Evolutionary conservation across 202 grass and related monocot genomes (phyloP), one percentile per base, ranked within the genome.

Genomic region (Brachypodium distachyon): DNA sequence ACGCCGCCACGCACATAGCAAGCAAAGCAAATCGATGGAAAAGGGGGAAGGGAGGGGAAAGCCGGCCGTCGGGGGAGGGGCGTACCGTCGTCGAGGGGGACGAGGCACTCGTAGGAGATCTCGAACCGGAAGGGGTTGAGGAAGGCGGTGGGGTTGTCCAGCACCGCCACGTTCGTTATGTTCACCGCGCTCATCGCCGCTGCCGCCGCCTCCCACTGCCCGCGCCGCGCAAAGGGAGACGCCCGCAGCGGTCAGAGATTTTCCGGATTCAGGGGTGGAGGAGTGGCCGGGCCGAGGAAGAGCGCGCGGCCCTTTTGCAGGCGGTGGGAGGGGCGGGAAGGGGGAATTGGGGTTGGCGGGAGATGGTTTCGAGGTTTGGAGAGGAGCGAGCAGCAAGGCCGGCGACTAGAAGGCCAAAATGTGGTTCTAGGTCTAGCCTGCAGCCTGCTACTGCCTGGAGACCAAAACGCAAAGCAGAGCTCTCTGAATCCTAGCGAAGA

Each of bases 91-190:
- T 98, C 87, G 42, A 98, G 96, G 9, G 96, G 87, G 40, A 98
- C 81, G 84, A 98, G 85, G 77, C 96, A 98, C 89, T 98, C 96
- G 91, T 98, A 98, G 80, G 96, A 95, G 80, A 98, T 98, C 92
- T 98, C 91, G 87, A 98, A 98, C 89, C 95, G 96, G 85, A 99
- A 99, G 26, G 96, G 96, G 42, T 92, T 92, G 85, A 95, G 74
- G 87, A 99, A 99, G 66, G 92, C 84, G 55, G 92, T 89, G 19
- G 96, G 96, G 73, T 99, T 99, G 62, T 95, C 91, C 73, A 95
- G 82, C 84, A 99, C 96, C 46, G 96, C 85, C 60, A 99, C 96
- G 91, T 99, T 99, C 18, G 96, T 99, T 60, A 99, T 92, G 81
- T 92, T 99, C 75, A 99, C 92, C 41, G 91, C 96, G 90, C 96